These are phyloP conservation scores for Luzula sylvatica DNA, from an alignment of 176 grass and related monocot genomes.

Conservation along the genomic window DNA sequence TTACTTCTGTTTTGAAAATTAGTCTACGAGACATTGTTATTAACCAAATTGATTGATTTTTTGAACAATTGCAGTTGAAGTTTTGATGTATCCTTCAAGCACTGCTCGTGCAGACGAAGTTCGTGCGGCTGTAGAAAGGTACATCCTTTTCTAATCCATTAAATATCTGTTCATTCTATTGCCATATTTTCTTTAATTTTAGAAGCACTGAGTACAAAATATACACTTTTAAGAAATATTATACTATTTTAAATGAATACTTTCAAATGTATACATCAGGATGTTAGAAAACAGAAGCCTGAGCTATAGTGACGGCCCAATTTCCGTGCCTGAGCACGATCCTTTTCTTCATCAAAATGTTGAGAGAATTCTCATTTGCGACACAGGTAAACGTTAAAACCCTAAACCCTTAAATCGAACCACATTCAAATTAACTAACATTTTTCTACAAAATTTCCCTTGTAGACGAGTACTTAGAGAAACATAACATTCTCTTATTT, in stretches of 20 bases:
- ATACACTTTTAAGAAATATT: not conserved
- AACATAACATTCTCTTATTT: slow-evolving; percentile 78
- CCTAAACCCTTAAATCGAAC: too few relatives aligned
- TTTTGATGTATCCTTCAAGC: slow-evolving; percentile 60
- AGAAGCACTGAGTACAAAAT: not conserved
- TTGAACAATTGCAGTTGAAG: slow-evolving; percentile 57
- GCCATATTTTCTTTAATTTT: not conserved
- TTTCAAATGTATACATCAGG: slow-evolving; percentile 37
- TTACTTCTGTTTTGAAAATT: too few relatives aligned
- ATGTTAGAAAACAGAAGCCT: slow-evolving; percentile 92
- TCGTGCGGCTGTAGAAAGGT: slow-evolving; percentile 69
- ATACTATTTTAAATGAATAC: not conserved
- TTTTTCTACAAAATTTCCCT: slow-evolving; percentile 22
- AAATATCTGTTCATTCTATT: slow-evolving; percentile 2
- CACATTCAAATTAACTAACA: too few relatives aligned
- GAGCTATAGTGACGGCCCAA: slow-evolving; percentile 86
- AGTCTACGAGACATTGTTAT: too few relatives aligned
- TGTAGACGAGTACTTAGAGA: slow-evolving; percentile 63
- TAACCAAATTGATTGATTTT: not conserved
- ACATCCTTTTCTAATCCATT: slow-evolving; percentile 3
- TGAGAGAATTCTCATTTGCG: slow-evolving; percentile 79
- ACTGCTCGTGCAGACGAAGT: slow-evolving; percentile 52
- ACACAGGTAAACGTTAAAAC: slow-evolving; percentile 52
- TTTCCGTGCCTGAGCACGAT: slow-evolving; percentile 67
- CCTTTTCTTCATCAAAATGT: slow-evolving; percentile 69